These are phyloP conservation scores for Globisporangium barbulae DNA, from an alignment of 352 stramenopile genomes.

Conservation along the genomic window DNA sequence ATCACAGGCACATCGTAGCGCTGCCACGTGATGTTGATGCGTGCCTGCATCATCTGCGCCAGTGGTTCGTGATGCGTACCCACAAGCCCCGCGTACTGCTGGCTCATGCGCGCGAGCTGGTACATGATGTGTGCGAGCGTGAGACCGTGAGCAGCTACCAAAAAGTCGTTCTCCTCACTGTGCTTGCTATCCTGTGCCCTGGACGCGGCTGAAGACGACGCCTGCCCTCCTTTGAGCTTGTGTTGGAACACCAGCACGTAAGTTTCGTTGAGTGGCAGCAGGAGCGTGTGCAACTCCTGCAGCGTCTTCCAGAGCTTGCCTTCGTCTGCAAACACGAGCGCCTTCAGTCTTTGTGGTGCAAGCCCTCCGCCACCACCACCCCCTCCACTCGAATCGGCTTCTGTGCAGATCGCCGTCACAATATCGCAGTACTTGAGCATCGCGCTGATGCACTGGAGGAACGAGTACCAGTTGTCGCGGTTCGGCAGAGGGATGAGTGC, in stretches of 20 bases:
- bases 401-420: constrained; percentile 50
- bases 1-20: constrained; percentile 72
- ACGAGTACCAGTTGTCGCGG: constrained; percentile 60
- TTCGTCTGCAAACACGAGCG: constrained; percentile 53
- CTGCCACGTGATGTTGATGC: constrained; percentile 63
- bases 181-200: constrained; percentile 1
- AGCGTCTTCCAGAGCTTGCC: constrained; percentile 42
- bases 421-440: constrained; percentile 47
- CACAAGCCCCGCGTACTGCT: constrained; percentile 52
- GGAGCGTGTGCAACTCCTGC: constrained; percentile 31
- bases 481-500: constrained; percentile 50
- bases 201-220: constrained; percentile 8
- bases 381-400: constrained; percentile 10
- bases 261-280: constrained; percentile 62
- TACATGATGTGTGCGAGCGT: constrained; percentile 79
- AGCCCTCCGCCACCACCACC: background rate
- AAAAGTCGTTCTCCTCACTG: constrained; percentile 21
- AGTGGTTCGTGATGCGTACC: constrained; percentile 22
- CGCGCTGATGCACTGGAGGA: constrained; percentile 51
- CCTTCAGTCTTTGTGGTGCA: constrained; percentile 40
- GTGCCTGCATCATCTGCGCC: constrained; percentile 40
- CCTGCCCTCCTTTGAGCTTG: constrained; percentile 7
- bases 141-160: constrained; percentile 32
- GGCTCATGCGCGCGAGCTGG: constrained; percentile 67
- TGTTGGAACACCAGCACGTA: constrained; percentile 58